These are phyloP conservation scores for Phytophthora tubulina DNA, from an alignment of 352 stramenopile genomes.

Conservation along the genomic window DNA sequence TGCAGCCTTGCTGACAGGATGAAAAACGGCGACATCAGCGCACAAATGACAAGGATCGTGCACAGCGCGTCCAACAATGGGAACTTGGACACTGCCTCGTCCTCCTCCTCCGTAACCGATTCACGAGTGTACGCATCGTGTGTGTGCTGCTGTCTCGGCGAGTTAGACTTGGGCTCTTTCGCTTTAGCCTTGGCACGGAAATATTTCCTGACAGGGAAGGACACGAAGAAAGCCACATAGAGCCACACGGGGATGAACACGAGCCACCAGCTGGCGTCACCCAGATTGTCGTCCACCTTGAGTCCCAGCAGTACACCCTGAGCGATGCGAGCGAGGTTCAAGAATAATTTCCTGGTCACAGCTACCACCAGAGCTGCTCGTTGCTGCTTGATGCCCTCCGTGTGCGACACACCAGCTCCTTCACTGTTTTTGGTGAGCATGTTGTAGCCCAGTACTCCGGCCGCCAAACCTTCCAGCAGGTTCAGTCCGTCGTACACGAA, in stretches of 20 bases:
- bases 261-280: conserved; percentile 77
- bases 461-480: conserved; percentile 69
- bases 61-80: conserved; percentile 65
- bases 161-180: conserved; percentile 43
- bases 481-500: conserved; percentile 83
- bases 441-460: conserved; percentile 67
- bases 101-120: conserved; percentile 67
- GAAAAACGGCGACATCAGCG: conserved; percentile 81
- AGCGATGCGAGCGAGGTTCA: conserved; percentile 62
- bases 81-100: conserved; percentile 65
- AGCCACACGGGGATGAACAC: conserved; percentile 86
- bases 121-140: conserved; percentile 84
- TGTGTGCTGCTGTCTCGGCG: conserved; percentile 50
- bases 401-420: conserved; percentile 74
- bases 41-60: conserved; percentile 60
- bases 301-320: conserved; percentile 73
- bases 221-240: conserved; percentile 72
- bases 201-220: conserved; percentile 63
- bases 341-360: conserved; percentile 52
- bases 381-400: conserved; percentile 76
- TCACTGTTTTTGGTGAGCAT: conserved; percentile 82
- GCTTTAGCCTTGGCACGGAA: conserved; percentile 54
- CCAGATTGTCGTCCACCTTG: conserved; percentile 71
- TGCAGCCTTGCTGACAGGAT: conserved; percentile 83
- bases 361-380: conserved; percentile 50